A percentile compares a stretch with the other conserved stretches of the same genome.
Conservation (phyloP, 1,284 basidiomycete species). For the Cerioporus squamosus region DNA sequence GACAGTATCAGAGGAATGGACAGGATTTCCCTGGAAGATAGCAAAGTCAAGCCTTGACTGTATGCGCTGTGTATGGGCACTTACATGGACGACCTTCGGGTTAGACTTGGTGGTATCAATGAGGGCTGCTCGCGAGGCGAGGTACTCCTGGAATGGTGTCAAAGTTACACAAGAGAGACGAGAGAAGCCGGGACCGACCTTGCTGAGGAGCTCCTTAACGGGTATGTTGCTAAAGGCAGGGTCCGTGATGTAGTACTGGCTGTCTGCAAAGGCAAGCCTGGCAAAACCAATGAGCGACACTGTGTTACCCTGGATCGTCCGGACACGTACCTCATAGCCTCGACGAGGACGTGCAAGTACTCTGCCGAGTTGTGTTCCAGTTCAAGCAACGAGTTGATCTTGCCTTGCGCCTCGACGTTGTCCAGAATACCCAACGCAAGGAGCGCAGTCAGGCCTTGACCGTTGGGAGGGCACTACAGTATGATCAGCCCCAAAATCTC, state of each 20-base stretch:
- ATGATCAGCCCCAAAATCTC: background rate
- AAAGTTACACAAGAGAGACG: background rate
- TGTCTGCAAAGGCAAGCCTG: slow-evolving; percentile 84
- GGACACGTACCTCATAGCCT: slow-evolving; percentile 68
- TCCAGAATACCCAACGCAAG: slow-evolving; percentile 94
- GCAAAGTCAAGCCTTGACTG: background rate
- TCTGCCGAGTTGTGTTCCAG: slow-evolving; percentile 88
- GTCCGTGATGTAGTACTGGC: slow-evolving; percentile 88
- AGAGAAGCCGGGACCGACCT: slow-evolving; percentile 46
- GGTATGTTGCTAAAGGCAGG: slow-evolving; percentile 79
- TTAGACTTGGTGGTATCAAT: slow-evolving; percentile 76
- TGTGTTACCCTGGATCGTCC: background rate
- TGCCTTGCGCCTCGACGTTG: slow-evolving; percentile 76
- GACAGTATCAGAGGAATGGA: slow-evolving; percentile 88
- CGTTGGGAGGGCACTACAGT: slow-evolving; percentile 88
- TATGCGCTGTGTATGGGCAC: slow-evolving; percentile 22
- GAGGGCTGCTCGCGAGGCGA: slow-evolving; percentile 77
- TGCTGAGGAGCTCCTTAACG: slow-evolving; percentile 78
- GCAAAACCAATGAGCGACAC: slow-evolving; percentile 18
- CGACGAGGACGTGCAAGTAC: slow-evolving; percentile 90
- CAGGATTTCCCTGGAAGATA: slow-evolving; percentile 69
- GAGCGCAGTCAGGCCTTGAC: slow-evolving; percentile 92
- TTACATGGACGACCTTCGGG: slow-evolving; percentile 69
- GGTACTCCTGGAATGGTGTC: slow-evolving; percentile 66
- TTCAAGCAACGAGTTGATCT: slow-evolving; percentile 70